Conservation (phyloP, 1,284 basidiomycete species). For the Rhodotorula sp. region DNA sequence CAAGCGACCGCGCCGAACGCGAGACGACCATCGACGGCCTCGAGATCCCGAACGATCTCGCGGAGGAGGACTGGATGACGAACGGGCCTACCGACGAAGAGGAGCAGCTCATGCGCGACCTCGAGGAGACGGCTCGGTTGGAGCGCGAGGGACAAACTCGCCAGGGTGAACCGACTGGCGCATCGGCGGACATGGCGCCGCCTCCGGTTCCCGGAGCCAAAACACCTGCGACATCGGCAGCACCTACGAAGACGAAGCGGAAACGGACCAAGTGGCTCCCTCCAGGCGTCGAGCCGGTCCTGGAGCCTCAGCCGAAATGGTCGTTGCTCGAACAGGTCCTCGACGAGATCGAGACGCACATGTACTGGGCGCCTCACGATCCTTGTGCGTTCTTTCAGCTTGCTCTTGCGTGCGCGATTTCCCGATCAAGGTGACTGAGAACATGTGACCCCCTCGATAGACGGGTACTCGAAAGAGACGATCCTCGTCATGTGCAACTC, state of each 20-base stretch:
- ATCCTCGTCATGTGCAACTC: conserved; percentile 88
- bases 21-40: conserved; percentile 32
- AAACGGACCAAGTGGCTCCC: conserved; percentile 61
- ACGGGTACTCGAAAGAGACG: conserved; percentile 58
- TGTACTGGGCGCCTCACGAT: conserved; percentile 48
- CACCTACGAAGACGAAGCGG: background rate
- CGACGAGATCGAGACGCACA: conserved; percentile 88
- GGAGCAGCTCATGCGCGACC: conserved; percentile 27
- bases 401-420: background rate
- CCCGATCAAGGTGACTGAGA: background rate
- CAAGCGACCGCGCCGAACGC: conserved; percentile 47
- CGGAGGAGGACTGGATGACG: conserved; percentile 27
- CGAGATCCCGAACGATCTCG: conserved; percentile 46
- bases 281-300: conserved; percentile 73
- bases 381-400: conserved; percentile 13
- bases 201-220: conserved; percentile 34
- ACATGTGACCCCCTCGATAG: background rate
- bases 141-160: background rate
- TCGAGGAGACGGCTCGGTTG: conserved; percentile 58
- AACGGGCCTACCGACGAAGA: conserved; percentile 28
- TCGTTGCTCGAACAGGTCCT: conserved; percentile 76
- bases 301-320: conserved; percentile 98
- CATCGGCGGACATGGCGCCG: conserved; percentile 39
- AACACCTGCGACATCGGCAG: background rate
- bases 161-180: background rate